Percentiles rank a stretch among this genome's conserved stretches.
These are phyloP conservation scores for Pulveroboletus sp. DNA, from an alignment of 768 basidiomycete species.

Conservation along the genomic window DNA sequence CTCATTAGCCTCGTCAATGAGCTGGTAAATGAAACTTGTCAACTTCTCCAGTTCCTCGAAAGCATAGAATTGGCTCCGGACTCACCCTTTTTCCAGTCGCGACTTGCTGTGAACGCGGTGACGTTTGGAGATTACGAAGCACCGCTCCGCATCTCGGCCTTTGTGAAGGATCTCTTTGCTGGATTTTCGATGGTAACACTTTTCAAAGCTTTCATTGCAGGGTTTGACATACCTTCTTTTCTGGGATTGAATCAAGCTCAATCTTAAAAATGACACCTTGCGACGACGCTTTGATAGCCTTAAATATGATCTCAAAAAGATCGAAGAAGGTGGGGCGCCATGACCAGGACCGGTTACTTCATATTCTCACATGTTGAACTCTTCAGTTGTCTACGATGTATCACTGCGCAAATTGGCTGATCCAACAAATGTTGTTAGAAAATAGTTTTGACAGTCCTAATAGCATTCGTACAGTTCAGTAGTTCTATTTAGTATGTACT, in stretches of 20 bases:
- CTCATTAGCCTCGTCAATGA: conserved; percentile 79
- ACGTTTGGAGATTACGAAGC: conserved; percentile 79
- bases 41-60: neutral
- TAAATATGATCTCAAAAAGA: conserved; percentile 86
- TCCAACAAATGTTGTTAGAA: conserved; percentile 11
- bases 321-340: conserved; percentile 70
- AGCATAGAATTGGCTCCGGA: neutral
- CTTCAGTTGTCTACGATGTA: conserved; percentile 79
- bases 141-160: conserved; percentile 71
- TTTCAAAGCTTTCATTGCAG: neutral
- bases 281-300: conserved; percentile 77
- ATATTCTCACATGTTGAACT: neutral
- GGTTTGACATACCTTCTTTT: conserved; percentile 2
- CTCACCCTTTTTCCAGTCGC: conserved; percentile 48
- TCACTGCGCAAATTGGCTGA: conserved; percentile 65
- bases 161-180: conserved; percentile 80
- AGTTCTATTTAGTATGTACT: too few relatives aligned
- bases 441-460: neutral
- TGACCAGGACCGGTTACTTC: neutral
- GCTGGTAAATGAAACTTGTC: conserved; percentile 47
- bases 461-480: neutral
- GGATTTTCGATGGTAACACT: conserved; percentile 74
- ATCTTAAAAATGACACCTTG: conserved; percentile 76
- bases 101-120: conserved; percentile 78
- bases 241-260: conserved; percentile 48